Base-by-base conservation (phyloP, 441 rosid genomes). In the Flueggea neowawraea region DNA sequence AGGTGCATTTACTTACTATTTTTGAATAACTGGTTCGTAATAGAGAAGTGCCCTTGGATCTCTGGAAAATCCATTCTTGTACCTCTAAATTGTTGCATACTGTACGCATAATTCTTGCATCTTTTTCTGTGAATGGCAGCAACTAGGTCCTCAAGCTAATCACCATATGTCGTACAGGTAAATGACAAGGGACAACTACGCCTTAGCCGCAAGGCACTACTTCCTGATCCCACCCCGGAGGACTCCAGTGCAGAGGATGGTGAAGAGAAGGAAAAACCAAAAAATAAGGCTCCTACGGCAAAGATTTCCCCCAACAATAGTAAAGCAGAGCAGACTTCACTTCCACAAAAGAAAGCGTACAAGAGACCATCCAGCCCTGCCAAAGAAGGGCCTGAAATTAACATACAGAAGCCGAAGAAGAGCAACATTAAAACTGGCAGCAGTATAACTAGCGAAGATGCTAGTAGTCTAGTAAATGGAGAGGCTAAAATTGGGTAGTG, bases 121-220 rank as follows among this genome's bases (percentile, higher is more conserved):
- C 28, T 22, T 22, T 6, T 11, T 43, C 12, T 47, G 50, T 12
- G 9, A 47, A 10, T 47, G 4, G n/a, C 12, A 47, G 6, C 50
- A 47, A 47, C 14, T 14, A 12, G 50, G 9, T 4, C 10, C 14
- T 47, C 50, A 10, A 47, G 50, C n/a, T 10, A 47, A 11, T 47
- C 28, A n/a, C 10, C 10, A n/a, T 28, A 16, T 17, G 14, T 55
- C 58, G 71, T 71, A 47, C 82, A 95, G 99, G 84, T 95, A 67
- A 92, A 92, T 64, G 94, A 81, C 57, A 95, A 92, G 75, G 99
- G 99, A 51, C 99, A 95, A 74, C 97, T 95, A 70, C 90, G 97
- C 56, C 94, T 92, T 52, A 95, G 99, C 73, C 96, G 88, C 50
- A 72, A 78, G 55, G 96, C 97, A 31, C 81, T 95, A 68, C 93